A percentile compares a stretch with the other conserved stretches of the same genome.
These are phyloP conservation scores for Dictyophora rubrovolvata DNA, from an alignment of 768 basidiomycete genomes.

Conservation along the genomic window DNA sequence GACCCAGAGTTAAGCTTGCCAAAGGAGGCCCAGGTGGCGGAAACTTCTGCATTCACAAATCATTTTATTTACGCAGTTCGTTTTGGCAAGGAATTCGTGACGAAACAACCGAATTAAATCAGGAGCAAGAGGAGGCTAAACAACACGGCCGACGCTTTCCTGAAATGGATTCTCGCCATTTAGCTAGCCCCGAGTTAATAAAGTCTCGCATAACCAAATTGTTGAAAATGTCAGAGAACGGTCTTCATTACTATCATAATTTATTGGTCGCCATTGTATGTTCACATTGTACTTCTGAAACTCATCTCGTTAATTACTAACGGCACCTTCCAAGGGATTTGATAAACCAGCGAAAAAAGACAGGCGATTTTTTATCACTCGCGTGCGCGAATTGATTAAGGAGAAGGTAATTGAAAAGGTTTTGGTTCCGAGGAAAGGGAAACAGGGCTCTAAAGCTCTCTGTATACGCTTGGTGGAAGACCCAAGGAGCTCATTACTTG, in stretches of 20 bases:
- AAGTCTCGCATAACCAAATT: constrained; percentile 62
- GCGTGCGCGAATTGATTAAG: constrained; percentile 62
- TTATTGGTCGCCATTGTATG: constrained; percentile 69
- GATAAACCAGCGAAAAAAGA: constrained; percentile 63
- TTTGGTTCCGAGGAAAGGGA: constrained; percentile 49
- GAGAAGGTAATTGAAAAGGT: constrained; percentile 70
- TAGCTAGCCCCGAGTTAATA: constrained; percentile 66
- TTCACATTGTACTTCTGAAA: not conserved
- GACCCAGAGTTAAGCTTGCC: constrained; percentile 61
- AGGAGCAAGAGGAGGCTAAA: constrained; percentile 23
- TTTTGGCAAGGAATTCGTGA: constrained; percentile 70
- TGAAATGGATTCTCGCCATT: constrained; percentile 66
- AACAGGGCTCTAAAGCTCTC: constrained; percentile 37
- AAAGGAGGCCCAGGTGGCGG: constrained; percentile 60
- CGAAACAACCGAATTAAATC: constrained; percentile 37
- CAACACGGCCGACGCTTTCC: constrained; percentile 41
- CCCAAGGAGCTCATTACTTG: constrained; percentile 24
- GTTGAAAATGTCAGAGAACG: constrained; percentile 56
- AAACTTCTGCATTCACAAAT: constrained; percentile 71
- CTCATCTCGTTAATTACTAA: not conserved
- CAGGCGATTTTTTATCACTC: constrained; percentile 71
- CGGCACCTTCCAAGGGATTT: constrained; percentile 47
- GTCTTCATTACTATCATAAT: constrained; percentile 65
- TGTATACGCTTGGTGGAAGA: constrained; percentile 57
- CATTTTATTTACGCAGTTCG: constrained; percentile 68